Evolutionary conservation across 495 filamentous ascomycete species (phyloP).

Genomic region (Xeromyces bisporus): DNA sequence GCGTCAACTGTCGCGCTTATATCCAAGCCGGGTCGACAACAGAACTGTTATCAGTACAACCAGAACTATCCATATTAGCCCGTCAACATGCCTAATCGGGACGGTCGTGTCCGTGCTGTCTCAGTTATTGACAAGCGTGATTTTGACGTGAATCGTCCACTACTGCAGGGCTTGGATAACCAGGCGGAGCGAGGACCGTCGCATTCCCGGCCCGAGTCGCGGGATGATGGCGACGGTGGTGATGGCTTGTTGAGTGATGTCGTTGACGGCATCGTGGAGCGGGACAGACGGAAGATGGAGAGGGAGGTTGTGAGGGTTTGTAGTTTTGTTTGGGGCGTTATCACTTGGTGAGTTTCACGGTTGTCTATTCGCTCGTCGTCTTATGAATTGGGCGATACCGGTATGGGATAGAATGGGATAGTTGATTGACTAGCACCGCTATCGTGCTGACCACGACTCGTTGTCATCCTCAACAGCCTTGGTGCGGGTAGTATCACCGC

Average conservation of each 20-base stretch:
- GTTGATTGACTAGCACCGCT: too few species aligned
- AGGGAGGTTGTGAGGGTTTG: slow-evolving; percentile 31
- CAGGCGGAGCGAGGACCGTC: slow-evolving; percentile 2
- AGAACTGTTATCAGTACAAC: too few species aligned
- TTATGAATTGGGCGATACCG: neutral
- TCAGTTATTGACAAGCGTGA: slow-evolving; percentile 39
- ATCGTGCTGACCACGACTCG: neutral
- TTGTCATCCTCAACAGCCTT: slow-evolving; percentile 44
- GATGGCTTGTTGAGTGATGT: slow-evolving; percentile 44
- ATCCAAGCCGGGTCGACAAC: too few species aligned
- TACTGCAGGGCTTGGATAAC: slow-evolving; percentile 20
- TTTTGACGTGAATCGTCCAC: slow-evolving; percentile 36
- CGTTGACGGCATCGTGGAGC: slow-evolving; percentile 41
- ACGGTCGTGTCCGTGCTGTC: slow-evolving; percentile 9
- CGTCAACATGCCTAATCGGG: slow-evolving; percentile 18
- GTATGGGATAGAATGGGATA: too few species aligned
- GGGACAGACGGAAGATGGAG: slow-evolving; percentile 37
- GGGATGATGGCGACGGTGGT: slow-evolving; percentile 14
- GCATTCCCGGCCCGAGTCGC: slow-evolving; percentile 10
- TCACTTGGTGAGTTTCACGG: slow-evolving; percentile 40
- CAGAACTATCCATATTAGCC: too few species aligned
- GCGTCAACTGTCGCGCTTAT: too few species aligned
- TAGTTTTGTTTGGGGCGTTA: slow-evolving; percentile 43
- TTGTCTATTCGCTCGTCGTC: neutral
- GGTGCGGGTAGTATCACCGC: slow-evolving; percentile 73